Base-by-base conservation (phyloP, 192 early-diverging fungal species). In the Cetraspora pellucida region DNA sequence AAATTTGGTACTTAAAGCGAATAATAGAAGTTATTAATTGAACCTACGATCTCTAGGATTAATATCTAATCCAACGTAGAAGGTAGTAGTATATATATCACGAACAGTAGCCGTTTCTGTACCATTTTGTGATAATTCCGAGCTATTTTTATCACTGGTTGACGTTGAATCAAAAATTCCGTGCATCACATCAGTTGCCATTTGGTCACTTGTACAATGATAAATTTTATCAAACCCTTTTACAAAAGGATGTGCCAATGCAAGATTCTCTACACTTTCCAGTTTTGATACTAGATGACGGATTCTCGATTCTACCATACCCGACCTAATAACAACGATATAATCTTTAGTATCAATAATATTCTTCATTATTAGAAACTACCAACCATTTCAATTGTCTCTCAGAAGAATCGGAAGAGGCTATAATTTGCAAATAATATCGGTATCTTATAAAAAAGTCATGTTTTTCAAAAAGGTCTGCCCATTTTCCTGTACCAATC, bases 281-380 rank as follows among this genome's bases (percentile, higher is more conserved):
- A 99, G 81, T 75, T 91, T 92, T 71, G 86, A 83, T 7, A 98
- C 89, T 16, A 96, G 87, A 64, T 94, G 94, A 77, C 97, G 92
- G 46, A 99, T 82, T 50, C 91, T 87, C 13, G 96, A 95, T 78
- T 99, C 97, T 0, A 98, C 92, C 79, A 96, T 87, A 44, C 97
- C 96, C 25, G 92, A 90, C 90, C 90, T 91, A 77, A 21, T 11
- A 65, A 72, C 52, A 61, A 37, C 21, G n/a, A 37, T 49, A 49
- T 28, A 16, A 52, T 52, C 10, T 52, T 16, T 52, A 16, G 9
- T 52, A 52, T 52, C 10, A 16, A 52, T 52, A 5, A 19, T 31
- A 27, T 45, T 28, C 0, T 47, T 17, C 1, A 19, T 55, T n/a
- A 25, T 10, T 16, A 72, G 19, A 28, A 67, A 19, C 8, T 21